Evolutionary conservation across 108 stramenopile genomes (phyloP).

Genomic region (Parietichytrium sp.): DNA sequence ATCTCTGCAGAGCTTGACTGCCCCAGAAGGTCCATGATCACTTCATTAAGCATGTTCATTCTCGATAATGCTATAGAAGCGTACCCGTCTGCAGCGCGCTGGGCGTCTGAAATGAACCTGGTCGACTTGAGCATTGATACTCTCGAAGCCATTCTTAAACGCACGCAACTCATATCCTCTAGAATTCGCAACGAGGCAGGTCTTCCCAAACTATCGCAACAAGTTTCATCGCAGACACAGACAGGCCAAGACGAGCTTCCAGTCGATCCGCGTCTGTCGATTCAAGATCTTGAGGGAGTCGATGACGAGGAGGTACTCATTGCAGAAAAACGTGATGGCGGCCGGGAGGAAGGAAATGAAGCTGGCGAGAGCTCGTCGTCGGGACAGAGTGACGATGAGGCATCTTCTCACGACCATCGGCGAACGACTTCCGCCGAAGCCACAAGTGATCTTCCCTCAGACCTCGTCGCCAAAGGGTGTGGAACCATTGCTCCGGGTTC

Average conservation of each 20-base stretch:
- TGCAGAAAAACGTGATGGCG: background rate
- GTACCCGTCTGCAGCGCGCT: background rate
- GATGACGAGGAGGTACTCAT: background rate
- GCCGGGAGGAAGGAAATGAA: background rate
- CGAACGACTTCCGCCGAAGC: no score
- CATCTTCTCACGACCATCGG: no score
- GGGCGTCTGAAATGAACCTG: background rate
- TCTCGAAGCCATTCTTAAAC: background rate
- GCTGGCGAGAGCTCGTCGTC: no score
- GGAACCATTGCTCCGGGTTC: background rate
- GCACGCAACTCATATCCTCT: background rate
- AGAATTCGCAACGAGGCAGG: no score
- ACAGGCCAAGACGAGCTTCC: constrained; percentile 4
- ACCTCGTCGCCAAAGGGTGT: no score
- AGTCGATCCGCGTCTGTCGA: background rate
- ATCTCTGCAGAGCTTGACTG: background rate
- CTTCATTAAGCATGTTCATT: background rate
- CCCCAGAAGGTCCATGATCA: background rate
- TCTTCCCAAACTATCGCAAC: no score
- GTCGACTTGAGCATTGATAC: background rate
- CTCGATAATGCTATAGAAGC: background rate
- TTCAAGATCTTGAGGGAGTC: background rate
- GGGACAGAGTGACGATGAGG: no score
- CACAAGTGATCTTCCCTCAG: no score
- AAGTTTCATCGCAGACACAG: no score